A percentile compares a stretch with the other conserved stretches of the same genome.
These are phyloP conservation scores for Aegilops tauschii DNA, from an alignment of 176 grass and related monocot genomes.

Conservation along the genomic window DNA sequence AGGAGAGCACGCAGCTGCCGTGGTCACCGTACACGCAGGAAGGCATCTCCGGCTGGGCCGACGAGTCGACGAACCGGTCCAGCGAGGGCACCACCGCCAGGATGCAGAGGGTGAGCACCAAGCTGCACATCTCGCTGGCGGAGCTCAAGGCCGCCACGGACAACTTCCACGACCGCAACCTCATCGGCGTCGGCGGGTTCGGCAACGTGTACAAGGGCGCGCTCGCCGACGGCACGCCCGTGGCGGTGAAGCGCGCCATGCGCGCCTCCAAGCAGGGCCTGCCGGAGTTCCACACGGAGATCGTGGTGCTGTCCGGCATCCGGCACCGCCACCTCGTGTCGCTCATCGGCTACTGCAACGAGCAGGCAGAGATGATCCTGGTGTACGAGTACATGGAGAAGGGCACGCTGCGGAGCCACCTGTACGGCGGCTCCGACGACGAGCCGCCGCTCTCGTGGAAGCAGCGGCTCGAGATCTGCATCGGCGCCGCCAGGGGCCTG, in stretches of 20 bases:
- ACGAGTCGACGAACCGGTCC: constrained; percentile 42
- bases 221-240: constrained; percentile 40
- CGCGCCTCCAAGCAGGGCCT: constrained; percentile 45
- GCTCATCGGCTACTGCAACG: constrained; percentile 73
- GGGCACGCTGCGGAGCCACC: constrained; percentile 60
- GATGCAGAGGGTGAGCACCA: constrained; percentile 35
- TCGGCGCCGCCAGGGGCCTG: constrained; percentile 49
- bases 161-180: constrained; percentile 46
- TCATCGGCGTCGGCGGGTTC: constrained; percentile 64
- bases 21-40: constrained; percentile 37
- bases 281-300: constrained; percentile 70
- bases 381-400: constrained; percentile 88
- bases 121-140: constrained; percentile 44
- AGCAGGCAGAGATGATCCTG: constrained; percentile 73
- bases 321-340: constrained; percentile 69
- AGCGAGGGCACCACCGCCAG: constrained; percentile 13
- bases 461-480: constrained; percentile 68
- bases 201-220: constrained; percentile 67
- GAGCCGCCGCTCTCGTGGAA: constrained; percentile 50
- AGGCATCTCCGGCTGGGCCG: constrained; percentile 4
- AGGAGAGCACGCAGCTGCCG: constrained; percentile 27
- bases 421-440: constrained; percentile 44
- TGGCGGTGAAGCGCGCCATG: constrained; percentile 66
- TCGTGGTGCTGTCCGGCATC: constrained; percentile 73
- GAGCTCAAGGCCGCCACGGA: constrained; percentile 56